These are phyloP conservation scores for Lasiosphaeriaceae sp. DNA, from an alignment of 495 filamentous ascomycete genomes.

Conservation along the genomic window DNA sequence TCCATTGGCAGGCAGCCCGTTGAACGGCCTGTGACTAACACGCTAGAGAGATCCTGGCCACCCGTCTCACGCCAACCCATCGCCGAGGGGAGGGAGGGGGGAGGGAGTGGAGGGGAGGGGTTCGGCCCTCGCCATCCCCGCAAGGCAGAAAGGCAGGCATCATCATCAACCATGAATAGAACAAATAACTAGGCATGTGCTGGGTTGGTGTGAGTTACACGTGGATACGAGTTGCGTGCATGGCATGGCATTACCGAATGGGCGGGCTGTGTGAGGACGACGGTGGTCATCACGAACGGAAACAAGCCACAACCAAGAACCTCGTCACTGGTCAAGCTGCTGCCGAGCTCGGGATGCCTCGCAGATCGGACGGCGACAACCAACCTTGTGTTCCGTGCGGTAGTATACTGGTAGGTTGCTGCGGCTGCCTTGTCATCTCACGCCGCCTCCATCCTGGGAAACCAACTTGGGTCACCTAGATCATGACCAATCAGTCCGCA, in stretches of 20 bases:
- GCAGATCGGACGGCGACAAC: neutral
- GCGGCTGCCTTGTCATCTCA: neutral
- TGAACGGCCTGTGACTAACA: neutral
- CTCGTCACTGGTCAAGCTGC: too few species aligned
- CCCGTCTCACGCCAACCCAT: neutral
- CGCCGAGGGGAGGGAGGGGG: too few species aligned
- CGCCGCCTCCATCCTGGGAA: neutral
- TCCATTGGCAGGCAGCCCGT: neutral
- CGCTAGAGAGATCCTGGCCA: neutral
- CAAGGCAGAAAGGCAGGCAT: too few species aligned
- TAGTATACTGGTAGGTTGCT: neutral
- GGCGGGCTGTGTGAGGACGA: neutral
- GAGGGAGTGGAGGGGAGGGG: too few species aligned
- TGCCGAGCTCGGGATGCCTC: neutral
- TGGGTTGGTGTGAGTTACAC: too few species aligned
- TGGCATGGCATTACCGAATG: neutral
- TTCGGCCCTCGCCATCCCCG: too few species aligned
- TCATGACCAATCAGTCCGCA: too few species aligned
- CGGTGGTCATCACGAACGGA: neutral
- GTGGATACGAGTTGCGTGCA: too few species aligned
- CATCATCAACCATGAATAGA: too few species aligned
- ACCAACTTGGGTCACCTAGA: too few species aligned
- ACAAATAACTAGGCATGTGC: neutral
- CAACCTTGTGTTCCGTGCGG: neutral
- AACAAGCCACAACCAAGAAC: neutral